Evolutionary conservation across 352 stramenopile genomes (phyloP), one percentile per base, ranked within the genome.

Genomic region (Globisporangium viniferum): DNA sequence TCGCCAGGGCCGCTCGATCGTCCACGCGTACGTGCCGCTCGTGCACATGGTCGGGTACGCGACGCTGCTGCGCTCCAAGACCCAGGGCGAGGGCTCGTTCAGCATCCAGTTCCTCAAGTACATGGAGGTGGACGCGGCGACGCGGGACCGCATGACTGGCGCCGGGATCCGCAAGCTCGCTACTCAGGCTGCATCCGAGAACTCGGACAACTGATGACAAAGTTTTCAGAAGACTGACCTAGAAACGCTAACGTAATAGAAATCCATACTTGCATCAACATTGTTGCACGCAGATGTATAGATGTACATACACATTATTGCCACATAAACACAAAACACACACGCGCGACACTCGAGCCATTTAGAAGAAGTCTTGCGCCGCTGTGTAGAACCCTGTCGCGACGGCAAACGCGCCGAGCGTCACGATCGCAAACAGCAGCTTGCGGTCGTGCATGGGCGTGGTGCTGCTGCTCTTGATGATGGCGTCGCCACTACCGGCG

Each of bases 11-110:
- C 87, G 82, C 29, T 84, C 84, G 3, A 75, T 89, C 46, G 77
- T 95, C 29, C 71, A 86, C 59, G 81, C 81, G 5, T 72, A 92
- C 48, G 86, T 93, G 51, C 86, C 88, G 41, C 70, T 94, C 24
- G 77, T 72, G 44, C 71, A 91, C 74, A 92, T 95, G 84, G 77
- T 95, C 46, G 88, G 88, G 5, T 95, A 92, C 68, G 78, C 88
- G 48, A 95, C 88, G 15, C 51, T 87, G 24, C 62, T 95, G 55
- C 88, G 88, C 6, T 95, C 88, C 8, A 90, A 86, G 67, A 95
- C 88, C 9, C 79, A 91, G 64, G 85, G 88, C 46, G 80, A 94
- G 77, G 86, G 82, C 33, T 85, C 79, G n/a, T 94, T 94, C 66
- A 81, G 74, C 29, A 92, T 92, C 51, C 78, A 90, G 49, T 92